Percentiles rank a stretch among this genome's conserved stretches.
Evolutionary conservation across 2,329 filamentous ascomycete species (phyloP).

Genomic region (Emmonsiellopsis sp.): DNA sequence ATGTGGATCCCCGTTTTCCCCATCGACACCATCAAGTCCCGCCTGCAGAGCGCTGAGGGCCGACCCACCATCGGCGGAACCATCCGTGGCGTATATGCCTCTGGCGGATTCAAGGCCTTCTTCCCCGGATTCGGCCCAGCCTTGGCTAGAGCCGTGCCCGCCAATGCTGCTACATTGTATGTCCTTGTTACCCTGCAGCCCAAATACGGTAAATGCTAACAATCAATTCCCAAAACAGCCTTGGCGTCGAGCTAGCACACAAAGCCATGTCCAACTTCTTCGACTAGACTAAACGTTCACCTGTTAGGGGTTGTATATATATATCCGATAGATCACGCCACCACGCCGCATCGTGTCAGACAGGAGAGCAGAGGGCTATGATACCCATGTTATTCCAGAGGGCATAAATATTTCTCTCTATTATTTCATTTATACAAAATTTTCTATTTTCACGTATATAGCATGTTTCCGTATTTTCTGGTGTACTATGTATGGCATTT

Average conservation of each 20-base stretch:
- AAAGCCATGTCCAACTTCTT: conserved; percentile 41
- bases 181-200: conserved; percentile 11
- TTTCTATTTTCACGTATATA: no score
- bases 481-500: no score
- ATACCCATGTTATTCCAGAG: no score
- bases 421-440: no score
- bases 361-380: no score
- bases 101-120: conserved; percentile 80
- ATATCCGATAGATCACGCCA: not conserved
- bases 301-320: no score
- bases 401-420: no score
- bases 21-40: conserved; percentile 90
- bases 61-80: conserved; percentile 72
- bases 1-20: conserved; percentile 99
- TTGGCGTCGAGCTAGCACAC: conserved; percentile 42
- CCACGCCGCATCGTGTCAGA: not conserved
- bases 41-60: conserved; percentile 83
- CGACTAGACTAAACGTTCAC: conserved; percentile 14
- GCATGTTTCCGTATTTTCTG: no score
- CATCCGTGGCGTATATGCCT: conserved; percentile 70
- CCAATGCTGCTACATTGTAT: conserved; percentile 87
- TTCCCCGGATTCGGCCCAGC: conserved; percentile 95
- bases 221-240: conserved; percentile 15
- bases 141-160: conserved; percentile 82
- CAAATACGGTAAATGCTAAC: conserved; percentile 9